Base-by-base conservation (phyloP, 768 basidiomycete species). In the Auriscalpium vulgare region DNA sequence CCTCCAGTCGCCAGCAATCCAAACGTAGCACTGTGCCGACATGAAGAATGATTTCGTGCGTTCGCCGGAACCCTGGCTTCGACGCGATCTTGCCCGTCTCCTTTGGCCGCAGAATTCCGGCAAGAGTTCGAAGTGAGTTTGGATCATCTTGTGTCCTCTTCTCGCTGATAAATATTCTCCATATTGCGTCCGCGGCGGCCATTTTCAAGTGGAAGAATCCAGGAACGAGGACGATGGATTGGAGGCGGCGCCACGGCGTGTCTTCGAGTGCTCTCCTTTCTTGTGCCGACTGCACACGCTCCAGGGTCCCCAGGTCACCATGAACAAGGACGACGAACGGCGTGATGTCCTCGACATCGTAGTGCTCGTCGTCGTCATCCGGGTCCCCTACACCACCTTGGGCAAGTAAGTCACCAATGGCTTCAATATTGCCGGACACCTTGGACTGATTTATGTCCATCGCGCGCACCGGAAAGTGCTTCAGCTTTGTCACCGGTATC, bases 201-300 rank as follows among this genome's bases (percentile, higher is more conserved):
- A 71, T 71, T 51, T 70, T 69, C 10, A 65, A 47, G 47, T 70
- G 68, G 43, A 71, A 71, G 8, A 70, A 51, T 0, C 67, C 68
- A 46, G 62, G 58, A 1, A 67, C 34, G 21, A 57, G 64, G 11
- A 66, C 47, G 8, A 52, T 36, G 37, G 8, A 40, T 47, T 21
- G 47, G 4, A 47, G 21, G 2, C 21, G 47, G 14, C 13, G 47
- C n/a, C 16, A 17, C 23, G 47, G 23, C 4, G 16, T n/a, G 13
- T n/a, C 21, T 19, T 47, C 47, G 21, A 47, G 13, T 8, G 14
- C n/a, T 14, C 47, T 11, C 8, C 14, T 2, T 8, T 47, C 16
- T 8, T 47, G 47, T 4, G 21, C 11, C 10, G 16, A n/a, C 21
- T 47, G 47, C 23, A 47, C 16, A 11, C 47, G 47, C 23, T 47